phyloP scores from a whole-genome alignment of 2,329 filamentous ascomycete species.

The Rhynchosporium secalis region DNA sequence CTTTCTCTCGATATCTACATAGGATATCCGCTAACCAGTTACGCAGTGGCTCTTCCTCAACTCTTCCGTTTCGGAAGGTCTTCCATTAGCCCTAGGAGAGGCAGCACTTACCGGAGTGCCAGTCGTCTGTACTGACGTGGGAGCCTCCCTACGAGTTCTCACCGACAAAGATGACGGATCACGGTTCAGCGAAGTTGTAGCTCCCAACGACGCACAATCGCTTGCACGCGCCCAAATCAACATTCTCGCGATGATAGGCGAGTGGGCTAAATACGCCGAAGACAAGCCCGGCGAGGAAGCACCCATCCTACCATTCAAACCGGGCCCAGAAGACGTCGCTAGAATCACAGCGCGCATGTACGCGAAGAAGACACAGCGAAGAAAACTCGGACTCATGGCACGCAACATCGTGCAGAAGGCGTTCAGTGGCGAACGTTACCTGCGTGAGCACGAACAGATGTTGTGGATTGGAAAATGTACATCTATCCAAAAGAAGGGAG shows the following conservation, averaged over 20 bases:
- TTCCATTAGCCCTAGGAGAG: slow-evolving; percentile 58
- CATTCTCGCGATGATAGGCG: slow-evolving; percentile 60
- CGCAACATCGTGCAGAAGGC: slow-evolving; percentile 59
- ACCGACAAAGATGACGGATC: slow-evolving; percentile 51
- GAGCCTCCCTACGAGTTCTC: slow-evolving; percentile 55
- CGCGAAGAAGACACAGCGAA: slow-evolving; percentile 54
- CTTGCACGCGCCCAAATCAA: slow-evolving; percentile 63
- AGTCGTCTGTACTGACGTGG: slow-evolving; percentile 57
- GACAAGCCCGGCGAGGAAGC: slow-evolving; percentile 18
- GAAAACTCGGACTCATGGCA: slow-evolving; percentile 58
- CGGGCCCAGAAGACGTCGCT: slow-evolving; percentile 50
- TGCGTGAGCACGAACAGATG: slow-evolving; percentile 63
- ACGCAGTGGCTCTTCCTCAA: slow-evolving; percentile 53
- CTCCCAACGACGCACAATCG: slow-evolving; percentile 61
- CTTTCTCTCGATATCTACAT: neutral
- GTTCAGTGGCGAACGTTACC: slow-evolving; percentile 59
- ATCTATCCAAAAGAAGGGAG: slow-evolving; percentile 12
- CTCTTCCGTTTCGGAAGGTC: slow-evolving; percentile 56
- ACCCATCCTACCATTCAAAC: slow-evolving; percentile 46
- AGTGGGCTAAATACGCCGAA: slow-evolving; percentile 60
- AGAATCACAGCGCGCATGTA: slow-evolving; percentile 57
- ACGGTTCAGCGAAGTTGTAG: slow-evolving; percentile 61
- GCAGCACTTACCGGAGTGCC: slow-evolving; percentile 57
- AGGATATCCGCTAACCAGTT: neutral
- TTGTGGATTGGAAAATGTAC: slow-evolving; percentile 47